Conservation (phyloP, 768 basidiomycete species). For the Strobilomyces dryophilus region DNA sequence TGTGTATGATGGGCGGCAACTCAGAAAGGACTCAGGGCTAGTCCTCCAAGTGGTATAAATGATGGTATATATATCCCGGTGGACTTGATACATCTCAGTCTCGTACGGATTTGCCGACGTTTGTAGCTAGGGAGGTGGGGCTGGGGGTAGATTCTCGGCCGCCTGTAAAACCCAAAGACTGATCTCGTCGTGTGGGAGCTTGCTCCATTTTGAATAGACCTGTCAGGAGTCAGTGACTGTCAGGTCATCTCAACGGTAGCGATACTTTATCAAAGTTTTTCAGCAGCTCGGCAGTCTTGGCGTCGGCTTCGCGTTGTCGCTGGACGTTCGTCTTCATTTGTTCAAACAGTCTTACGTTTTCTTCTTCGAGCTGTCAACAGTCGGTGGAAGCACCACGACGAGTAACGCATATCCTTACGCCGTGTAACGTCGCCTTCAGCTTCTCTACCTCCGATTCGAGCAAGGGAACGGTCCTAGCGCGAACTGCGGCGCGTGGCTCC, state of each 20-base stretch:
- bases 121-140: constrained; percentile 17
- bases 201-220: constrained; percentile 49
- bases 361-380: constrained; percentile 48
- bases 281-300: constrained; percentile 43
- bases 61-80: too few relatives aligned
- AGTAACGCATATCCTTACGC: constrained; percentile 24
- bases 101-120: too few relatives aligned
- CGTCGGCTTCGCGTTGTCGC: constrained; percentile 44
- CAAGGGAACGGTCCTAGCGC: constrained; percentile 60
- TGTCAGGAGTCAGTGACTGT: constrained; percentile 19
- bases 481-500: constrained; percentile 57
- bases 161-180: constrained; percentile 41
- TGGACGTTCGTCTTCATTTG: constrained; percentile 47
- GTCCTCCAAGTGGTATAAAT: too few relatives aligned
- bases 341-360: constrained; percentile 46
- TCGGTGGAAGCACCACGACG: neutral
- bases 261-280: constrained; percentile 51
- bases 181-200: constrained; percentile 63
- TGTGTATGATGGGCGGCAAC: too few relatives aligned
- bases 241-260: constrained; percentile 6
- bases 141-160: constrained; percentile 34
- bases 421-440: constrained; percentile 34
- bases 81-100: too few relatives aligned
- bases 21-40: too few relatives aligned
- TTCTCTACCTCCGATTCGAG: constrained; percentile 42